Evolutionary conservation across 2,329 filamentous ascomycete species (phyloP).

Genomic region (Colletotrichum falcatum): DNA sequence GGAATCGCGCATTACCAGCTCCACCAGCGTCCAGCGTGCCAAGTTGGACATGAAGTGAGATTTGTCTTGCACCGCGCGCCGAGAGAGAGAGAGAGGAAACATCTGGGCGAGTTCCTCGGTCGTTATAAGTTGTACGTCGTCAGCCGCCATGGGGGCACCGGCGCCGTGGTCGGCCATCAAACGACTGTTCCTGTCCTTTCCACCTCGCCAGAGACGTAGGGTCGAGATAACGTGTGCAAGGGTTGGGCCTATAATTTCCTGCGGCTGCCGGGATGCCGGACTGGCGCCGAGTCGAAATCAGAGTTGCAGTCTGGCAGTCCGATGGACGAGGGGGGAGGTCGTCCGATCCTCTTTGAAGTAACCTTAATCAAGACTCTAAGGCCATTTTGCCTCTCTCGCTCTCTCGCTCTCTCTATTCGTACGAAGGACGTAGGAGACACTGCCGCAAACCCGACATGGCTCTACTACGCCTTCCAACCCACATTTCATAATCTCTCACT

Average conservation of each 20-base stretch:
- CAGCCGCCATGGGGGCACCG: no score
- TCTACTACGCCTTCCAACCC: background rate
- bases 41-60: background rate
- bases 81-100: no score
- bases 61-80: background rate
- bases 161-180: background rate
- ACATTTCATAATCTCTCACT: background rate
- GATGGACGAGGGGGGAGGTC: background rate
- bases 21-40: background rate
- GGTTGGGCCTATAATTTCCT: conserved; percentile 6
- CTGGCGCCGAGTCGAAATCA: conserved; percentile 25
- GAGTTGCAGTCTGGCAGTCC: conserved; percentile 22
- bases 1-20: background rate
- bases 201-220: conserved; percentile 13
- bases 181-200: conserved; percentile 21
- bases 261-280: conserved; percentile 8
- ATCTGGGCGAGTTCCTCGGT: no score
- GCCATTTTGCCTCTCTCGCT: background rate
- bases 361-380: background rate
- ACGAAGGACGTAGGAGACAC: no score
- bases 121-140: no score
- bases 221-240: conserved; percentile 25
- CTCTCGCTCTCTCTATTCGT: background rate
- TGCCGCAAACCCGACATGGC: background rate
- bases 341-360: conserved; percentile 3